A percentile compares a stretch with the other conserved stretches of the same genome.
These are phyloP conservation scores for Fusarium sp. DNA, from an alignment of 2,329 filamentous ascomycete genomes.

Conservation along the genomic window DNA sequence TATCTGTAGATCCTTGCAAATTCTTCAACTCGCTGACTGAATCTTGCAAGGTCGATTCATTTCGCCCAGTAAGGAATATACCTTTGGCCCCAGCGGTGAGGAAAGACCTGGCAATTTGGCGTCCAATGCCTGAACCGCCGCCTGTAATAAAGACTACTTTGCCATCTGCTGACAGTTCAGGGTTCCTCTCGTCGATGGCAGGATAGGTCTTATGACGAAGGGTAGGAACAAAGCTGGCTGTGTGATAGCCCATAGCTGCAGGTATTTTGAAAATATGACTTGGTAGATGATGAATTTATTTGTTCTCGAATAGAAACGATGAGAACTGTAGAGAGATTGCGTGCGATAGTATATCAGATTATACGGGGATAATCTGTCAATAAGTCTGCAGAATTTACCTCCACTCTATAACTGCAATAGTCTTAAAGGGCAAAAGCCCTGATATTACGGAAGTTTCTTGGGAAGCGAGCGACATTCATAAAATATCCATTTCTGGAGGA, in stretches of 20 bases:
- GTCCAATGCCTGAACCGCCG: not conserved
- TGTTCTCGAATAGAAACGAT: too few species aligned
- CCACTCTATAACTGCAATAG: not conserved
- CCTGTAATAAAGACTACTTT: slow-evolving; percentile 4
- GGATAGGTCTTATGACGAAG: not conserved
- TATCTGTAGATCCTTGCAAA: not conserved
- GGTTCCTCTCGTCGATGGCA: not conserved
- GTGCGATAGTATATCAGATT: not conserved
- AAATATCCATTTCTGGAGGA: not conserved
- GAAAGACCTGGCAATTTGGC: slow-evolving; percentile 4
- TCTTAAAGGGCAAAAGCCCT: not conserved
- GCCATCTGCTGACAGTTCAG: not conserved
- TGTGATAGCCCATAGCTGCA: not conserved
- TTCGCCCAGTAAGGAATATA: not conserved
- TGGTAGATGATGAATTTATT: not conserved
- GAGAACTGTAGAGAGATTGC: not conserved
- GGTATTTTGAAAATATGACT: too few species aligned
- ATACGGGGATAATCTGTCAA: not conserved
- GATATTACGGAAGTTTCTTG: not conserved
- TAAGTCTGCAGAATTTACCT: not conserved
- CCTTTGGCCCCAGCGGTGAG: not conserved
- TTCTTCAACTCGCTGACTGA: not conserved
- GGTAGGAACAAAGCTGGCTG: not conserved
- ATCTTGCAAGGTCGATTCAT: not conserved
- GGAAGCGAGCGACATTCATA: not conserved